phyloP scores from a whole-genome alignment of 352 stramenopile genomes.

The Globisporangium parvum region DNA sequence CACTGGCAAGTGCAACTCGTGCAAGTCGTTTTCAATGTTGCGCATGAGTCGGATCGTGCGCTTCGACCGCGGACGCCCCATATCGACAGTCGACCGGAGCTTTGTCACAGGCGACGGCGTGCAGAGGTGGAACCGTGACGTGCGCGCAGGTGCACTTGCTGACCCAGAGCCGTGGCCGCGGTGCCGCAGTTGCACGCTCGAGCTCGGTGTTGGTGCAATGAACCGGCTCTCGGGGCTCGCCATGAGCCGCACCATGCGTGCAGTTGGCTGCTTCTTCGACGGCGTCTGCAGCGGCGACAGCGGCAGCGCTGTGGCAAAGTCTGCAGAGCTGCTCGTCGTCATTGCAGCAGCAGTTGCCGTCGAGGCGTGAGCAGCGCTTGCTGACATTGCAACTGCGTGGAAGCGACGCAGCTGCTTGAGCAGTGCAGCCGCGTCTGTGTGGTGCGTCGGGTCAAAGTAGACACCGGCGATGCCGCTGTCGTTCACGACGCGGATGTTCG shows the following conservation, averaged over 20 bases:
- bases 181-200: slow-evolving; percentile 7
- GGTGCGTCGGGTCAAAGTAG: slow-evolving; percentile 53
- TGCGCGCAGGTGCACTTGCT: slow-evolving; percentile 13
- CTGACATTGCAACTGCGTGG: slow-evolving; percentile 9
- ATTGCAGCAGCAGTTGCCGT: not conserved
- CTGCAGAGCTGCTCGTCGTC: not conserved
- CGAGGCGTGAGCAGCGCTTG: not conserved
- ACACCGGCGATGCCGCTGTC: slow-evolving; percentile 69
- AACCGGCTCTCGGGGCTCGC: slow-evolving; percentile 31
- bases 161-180: slow-evolving; percentile 11
- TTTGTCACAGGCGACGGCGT: slow-evolving; percentile 80
- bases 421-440: slow-evolving; percentile 27
- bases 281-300: slow-evolving; percentile 9
- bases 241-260: slow-evolving; percentile 24
- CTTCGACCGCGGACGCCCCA: slow-evolving; percentile 67
- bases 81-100: slow-evolving; percentile 69
- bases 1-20: slow-evolving; percentile 17
- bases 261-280: slow-evolving; percentile 6
- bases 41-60: slow-evolving; percentile 38
- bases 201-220: slow-evolving; percentile 11
- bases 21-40: slow-evolving; percentile 52
- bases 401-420: slow-evolving; percentile 36
- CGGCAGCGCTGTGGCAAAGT: not conserved
- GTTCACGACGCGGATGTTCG: slow-evolving; percentile 68
- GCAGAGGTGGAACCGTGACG: slow-evolving; percentile 54